phyloP scores from a whole-genome alignment of 768 basidiomycete species.

The Boletellus sp. region DNA sequence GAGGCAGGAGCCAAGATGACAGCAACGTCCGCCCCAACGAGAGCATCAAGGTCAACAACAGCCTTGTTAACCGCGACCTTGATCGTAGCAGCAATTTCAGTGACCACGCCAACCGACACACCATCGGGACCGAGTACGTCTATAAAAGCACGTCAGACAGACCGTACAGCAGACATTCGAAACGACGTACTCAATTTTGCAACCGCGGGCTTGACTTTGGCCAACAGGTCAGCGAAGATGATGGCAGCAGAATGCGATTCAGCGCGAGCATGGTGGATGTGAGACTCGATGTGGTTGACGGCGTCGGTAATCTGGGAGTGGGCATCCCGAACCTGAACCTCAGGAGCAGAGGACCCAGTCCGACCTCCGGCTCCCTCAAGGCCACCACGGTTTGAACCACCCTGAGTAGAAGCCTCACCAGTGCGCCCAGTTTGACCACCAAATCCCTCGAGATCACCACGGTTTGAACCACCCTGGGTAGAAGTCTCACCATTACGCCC shows the following conservation, averaged over 20 bases:
- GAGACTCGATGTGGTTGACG: too few species aligned
- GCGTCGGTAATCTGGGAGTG: too few species aligned
- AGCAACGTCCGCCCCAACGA: conserved; percentile 20
- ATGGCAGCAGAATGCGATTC: conserved; percentile 17
- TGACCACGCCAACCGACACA: conserved; percentile 20
- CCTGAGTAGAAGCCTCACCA: too few species aligned
- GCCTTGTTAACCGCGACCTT: conserved; percentile 21
- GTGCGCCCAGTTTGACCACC: too few species aligned
- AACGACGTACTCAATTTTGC: conserved; percentile 31
- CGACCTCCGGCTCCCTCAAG: too few species aligned
- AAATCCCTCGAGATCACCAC: too few species aligned
- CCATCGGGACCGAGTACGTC: conserved; percentile 24
- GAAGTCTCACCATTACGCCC: too few species aligned
- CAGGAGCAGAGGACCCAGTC: too few species aligned
- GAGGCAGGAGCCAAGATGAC: conserved; percentile 26
- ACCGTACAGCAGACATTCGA: too few species aligned
- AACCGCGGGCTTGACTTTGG: conserved; percentile 13
- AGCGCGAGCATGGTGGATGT: too few species aligned
- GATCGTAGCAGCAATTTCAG: conserved; percentile 21
- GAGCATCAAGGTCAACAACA: conserved; percentile 21
- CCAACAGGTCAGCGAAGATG: conserved; percentile 23
- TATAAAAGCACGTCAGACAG: conserved; percentile 12
- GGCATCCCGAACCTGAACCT: not conserved
- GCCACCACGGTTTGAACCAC: too few species aligned
- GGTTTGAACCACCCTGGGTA: too few species aligned